Conservation (phyloP, 2,329 filamentous ascomycete genomes). For the Pezicula carpinea region DNA sequence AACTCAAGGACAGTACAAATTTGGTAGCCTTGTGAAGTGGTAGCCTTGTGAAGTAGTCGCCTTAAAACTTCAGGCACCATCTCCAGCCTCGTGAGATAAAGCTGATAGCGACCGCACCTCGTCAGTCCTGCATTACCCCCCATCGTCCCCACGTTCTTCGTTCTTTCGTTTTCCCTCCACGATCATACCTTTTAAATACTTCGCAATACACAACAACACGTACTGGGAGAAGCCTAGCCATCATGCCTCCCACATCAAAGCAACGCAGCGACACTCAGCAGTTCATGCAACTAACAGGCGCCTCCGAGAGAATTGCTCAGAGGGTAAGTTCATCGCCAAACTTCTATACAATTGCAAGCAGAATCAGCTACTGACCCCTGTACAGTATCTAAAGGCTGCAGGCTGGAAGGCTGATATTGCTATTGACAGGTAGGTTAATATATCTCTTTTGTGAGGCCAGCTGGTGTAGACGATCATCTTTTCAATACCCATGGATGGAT, state of each 20-base stretch:
- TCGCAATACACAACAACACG: background rate
- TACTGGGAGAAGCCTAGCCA: conserved; percentile 9
- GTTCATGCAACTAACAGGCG: conserved; percentile 28
- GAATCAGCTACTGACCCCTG: conserved; percentile 17
- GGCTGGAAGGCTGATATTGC: conserved; percentile 33
- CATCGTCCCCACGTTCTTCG: background rate
- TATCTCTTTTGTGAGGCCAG: conserved; percentile 3
- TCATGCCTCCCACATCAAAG: conserved; percentile 25
- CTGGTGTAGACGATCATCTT: background rate
- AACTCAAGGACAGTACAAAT: no score
- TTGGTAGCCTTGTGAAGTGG: no score
- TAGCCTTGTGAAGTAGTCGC: no score
- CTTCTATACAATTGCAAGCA: background rate
- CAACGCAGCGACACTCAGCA: conserved; percentile 16
- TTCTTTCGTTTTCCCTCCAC: background rate
- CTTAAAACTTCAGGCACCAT: no score
- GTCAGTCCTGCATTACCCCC: background rate
- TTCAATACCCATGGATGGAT: conserved; percentile 2
- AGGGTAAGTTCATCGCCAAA: conserved; percentile 21
- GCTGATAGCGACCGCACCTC: background rate
- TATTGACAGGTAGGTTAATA: conserved; percentile 32
- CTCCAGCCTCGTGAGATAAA: no score
- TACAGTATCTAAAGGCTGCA: conserved; percentile 30
- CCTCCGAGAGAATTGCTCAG: conserved; percentile 23
- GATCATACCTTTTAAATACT: no score